phyloP scores from a whole-genome alignment of 352 stramenopile species.

The Saprolegnia parasitica region DNA sequence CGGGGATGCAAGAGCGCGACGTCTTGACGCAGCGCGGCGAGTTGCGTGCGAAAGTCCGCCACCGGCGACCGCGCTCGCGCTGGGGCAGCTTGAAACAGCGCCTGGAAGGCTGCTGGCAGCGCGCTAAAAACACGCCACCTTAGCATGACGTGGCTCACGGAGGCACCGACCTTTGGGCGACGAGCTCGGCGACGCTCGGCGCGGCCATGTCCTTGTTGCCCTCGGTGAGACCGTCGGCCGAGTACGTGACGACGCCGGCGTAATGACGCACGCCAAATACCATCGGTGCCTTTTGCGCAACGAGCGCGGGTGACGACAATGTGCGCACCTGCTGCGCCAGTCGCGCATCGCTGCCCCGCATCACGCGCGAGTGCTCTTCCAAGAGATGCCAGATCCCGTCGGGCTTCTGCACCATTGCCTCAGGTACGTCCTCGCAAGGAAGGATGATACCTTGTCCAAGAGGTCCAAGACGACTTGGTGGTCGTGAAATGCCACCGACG shows the following conservation, averaged over 20 bases:
- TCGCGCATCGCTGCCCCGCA: constrained; percentile 71
- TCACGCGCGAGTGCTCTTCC: constrained; percentile 93
- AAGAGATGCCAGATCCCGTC: constrained; percentile 88
- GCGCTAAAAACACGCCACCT: background rate
- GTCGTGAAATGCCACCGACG: constrained; percentile 34
- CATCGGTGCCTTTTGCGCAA: constrained; percentile 79
- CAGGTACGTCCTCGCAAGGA: background rate
- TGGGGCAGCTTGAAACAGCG: background rate
- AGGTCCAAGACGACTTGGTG: constrained; percentile 89
- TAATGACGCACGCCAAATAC: constrained; percentile 81
- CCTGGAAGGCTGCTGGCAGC: background rate
- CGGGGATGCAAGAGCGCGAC: background rate
- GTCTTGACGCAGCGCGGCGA: background rate
- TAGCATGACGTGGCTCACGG: background rate
- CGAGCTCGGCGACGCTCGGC: background rate
- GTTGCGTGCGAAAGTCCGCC: background rate
- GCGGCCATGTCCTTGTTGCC: constrained; percentile 78
- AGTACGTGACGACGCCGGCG: constrained; percentile 78
- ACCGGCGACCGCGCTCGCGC: background rate
- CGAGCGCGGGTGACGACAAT: constrained; percentile 70
- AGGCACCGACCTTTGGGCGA: background rate
- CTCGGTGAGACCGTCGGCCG: constrained; percentile 62
- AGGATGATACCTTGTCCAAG: constrained; percentile 50
- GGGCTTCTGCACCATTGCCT: constrained; percentile 33
- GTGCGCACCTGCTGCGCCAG: constrained; percentile 78